Percentiles rank a stretch among this genome's conserved stretches.
Conservation (phyloP, 371 early-diverging fungal genomes). For the Mucor irregularis region DNA sequence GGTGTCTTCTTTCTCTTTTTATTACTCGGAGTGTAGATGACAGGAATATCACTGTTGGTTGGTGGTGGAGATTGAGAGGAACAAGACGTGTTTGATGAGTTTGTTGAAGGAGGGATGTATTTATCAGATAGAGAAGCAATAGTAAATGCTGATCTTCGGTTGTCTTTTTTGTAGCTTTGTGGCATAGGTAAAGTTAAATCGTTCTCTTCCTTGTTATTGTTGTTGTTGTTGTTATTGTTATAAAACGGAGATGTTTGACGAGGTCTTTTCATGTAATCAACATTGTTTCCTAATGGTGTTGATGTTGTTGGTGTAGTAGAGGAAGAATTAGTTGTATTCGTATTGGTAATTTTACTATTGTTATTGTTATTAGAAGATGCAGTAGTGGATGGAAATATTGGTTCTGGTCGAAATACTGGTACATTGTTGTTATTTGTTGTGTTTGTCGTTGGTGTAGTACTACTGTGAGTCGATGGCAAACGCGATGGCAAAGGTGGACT, state of each 20-base stretch:
- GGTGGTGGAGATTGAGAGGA: constrained; percentile 7
- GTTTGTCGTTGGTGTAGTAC: too few species aligned
- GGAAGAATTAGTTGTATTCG: too few species aligned
- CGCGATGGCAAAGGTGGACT: constrained; percentile 25
- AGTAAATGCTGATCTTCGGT: constrained; percentile 20
- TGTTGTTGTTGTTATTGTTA: neutral
- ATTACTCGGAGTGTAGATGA: constrained; percentile 33
- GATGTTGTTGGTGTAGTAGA: too few species aligned
- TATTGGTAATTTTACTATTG: neutral
- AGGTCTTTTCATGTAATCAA: neutral
- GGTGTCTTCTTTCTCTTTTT: constrained; percentile 25
- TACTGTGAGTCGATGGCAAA: constrained; percentile 23
- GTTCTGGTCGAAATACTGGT: constrained; percentile 39
- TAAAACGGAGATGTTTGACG: neutral
- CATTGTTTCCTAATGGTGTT: too few species aligned
- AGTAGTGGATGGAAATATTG: constrained; percentile 24
- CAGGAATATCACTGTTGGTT: constrained; percentile 18
- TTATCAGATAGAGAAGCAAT: constrained; percentile 14
- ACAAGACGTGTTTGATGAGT: constrained; percentile 7
- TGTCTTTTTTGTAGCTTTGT: neutral
- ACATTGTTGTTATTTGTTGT: too few species aligned
- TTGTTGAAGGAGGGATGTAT: constrained; percentile 2
- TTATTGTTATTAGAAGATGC: neutral
- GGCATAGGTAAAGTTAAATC: neutral
- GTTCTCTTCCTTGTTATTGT: neutral